Evolutionary conservation across 345 rosid genomes (phyloP), one percentile per base, ranked within the genome.

Genomic region (Theobroma cacao): DNA sequence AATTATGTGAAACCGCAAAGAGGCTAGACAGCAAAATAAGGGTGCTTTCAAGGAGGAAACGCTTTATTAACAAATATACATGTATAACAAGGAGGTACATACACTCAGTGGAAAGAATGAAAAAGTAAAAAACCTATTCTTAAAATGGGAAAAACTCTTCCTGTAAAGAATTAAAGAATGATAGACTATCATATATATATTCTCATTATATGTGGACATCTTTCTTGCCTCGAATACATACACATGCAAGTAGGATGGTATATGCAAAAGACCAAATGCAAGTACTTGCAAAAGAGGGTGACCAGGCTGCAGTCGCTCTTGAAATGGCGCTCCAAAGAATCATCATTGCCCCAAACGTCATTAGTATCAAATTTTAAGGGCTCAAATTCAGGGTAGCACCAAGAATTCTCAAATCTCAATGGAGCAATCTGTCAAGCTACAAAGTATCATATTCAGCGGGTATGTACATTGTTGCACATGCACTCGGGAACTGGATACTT

Each of bases 401-500:
- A 17, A 81, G 60, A 53, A 1, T 15, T 61, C 68, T 22, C 13
- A 18, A 26, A 50, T 60, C 48, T 17, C 4, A 12, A 68, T 7
- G 34, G 63, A 34, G 65, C 55, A 14, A 52, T 63, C 76, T 38
- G 20, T 61, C 30, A 7, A n/a, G 67, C 31, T 50, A 64, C 15
- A 24, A 47, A 2, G 45, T 12, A 36, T 75, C 52, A 53, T 34
- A 71, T 50, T 63, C 55, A 59, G 60, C 24, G 80, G 45, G 74
- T 0, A 17, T 2, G 79, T 22, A 82, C 68, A 73, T 83, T 74
- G 8, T 85, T 91, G 85, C 99, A 92, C 97, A 96, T 89, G 26
- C 99, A 96, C 75, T 91, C 94, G 3, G 94, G 98, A 63, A 94
- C 82, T 7, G 97, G 99, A 79, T 87, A 92, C 84, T 96, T 96